Conservation (phyloP, 2,329 filamentous ascomycete genomes). For the Phyllosticta citriasiana region DNA sequence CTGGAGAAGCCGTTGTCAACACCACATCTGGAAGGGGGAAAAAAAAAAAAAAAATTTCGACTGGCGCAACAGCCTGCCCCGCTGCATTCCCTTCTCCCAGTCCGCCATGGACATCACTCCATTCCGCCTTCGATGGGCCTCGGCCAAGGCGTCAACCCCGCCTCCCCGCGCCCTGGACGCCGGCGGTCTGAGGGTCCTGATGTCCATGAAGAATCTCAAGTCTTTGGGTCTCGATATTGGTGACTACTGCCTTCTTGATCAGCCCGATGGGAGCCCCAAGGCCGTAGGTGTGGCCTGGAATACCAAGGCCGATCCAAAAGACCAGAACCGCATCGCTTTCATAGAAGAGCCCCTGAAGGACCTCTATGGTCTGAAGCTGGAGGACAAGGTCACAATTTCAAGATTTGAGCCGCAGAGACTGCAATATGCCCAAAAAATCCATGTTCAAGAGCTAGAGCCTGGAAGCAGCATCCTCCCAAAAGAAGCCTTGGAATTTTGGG, state of each 20-base stretch:
- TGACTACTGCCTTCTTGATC: conserved; percentile 46
- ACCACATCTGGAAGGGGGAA: background rate
- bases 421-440: conserved; percentile 22
- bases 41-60: background rate
- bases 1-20: too few species aligned
- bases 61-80: background rate
- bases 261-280: conserved; percentile 25
- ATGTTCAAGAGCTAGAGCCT: conserved; percentile 16
- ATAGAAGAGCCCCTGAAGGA: conserved; percentile 65
- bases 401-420: conserved; percentile 32
- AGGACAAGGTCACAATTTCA: conserved; percentile 56
- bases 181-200: conserved; percentile 49
- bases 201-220: conserved; percentile 47
- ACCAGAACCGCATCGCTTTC: conserved; percentile 38
- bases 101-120: conserved; percentile 1
- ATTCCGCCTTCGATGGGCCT: conserved; percentile 8
- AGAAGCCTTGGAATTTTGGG: conserved; percentile 20
- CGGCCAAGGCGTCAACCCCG: conserved; percentile 41
- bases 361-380: conserved; percentile 60
- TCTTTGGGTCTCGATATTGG: conserved; percentile 47
- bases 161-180: conserved; percentile 37
- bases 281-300: conserved; percentile 55
- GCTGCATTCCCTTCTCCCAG: background rate
- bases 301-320: conserved; percentile 34
- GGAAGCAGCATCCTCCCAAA: conserved; percentile 14